A percentile compares a stretch with the other conserved stretches of the same genome.
These are phyloP conservation scores for Penicillium sp. DNA, from an alignment of 2,329 filamentous ascomycete species.

Conservation along the genomic window DNA sequence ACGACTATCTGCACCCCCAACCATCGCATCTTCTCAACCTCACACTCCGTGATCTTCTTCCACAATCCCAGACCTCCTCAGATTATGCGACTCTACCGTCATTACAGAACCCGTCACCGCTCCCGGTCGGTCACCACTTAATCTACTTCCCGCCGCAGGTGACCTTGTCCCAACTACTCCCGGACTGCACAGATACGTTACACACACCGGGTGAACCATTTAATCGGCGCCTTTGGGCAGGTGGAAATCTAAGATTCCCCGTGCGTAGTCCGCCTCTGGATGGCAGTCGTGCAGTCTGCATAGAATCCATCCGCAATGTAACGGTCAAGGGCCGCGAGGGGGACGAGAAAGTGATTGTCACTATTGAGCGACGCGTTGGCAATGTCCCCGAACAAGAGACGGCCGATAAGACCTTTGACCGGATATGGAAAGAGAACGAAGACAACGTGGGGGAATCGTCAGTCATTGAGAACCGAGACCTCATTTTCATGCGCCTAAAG, in stretches of 20 bases:
- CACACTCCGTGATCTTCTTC: slow-evolving; percentile 59
- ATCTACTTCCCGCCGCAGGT: slow-evolving; percentile 80
- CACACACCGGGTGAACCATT: slow-evolving; percentile 74
- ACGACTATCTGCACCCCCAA: slow-evolving; percentile 60
- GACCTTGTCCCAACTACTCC: slow-evolving; percentile 60
- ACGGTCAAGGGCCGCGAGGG: slow-evolving; percentile 51
- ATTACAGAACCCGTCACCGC: slow-evolving; percentile 24
- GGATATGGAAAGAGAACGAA: slow-evolving; percentile 46
- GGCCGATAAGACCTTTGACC: slow-evolving; percentile 35
- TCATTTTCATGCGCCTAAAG: slow-evolving; percentile 62
- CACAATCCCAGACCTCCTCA: slow-evolving; percentile 24
- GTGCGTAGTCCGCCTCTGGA: slow-evolving; percentile 31
- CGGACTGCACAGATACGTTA: slow-evolving; percentile 79
- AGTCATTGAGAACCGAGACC: slow-evolving; percentile 58
- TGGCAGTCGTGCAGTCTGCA: slow-evolving; percentile 42
- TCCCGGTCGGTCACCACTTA: slow-evolving; percentile 67
- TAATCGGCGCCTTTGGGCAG: slow-evolving; percentile 81
- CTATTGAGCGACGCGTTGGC: slow-evolving; percentile 55
- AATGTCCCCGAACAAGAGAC: slow-evolving; percentile 38
- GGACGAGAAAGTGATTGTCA: slow-evolving; percentile 60
- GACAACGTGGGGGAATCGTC: slow-evolving; percentile 43
- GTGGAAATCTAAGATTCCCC: slow-evolving; percentile 65
- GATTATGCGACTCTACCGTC: slow-evolving; percentile 35
- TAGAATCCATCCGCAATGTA: slow-evolving; percentile 50
- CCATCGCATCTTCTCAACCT: slow-evolving; percentile 64